Evolutionary conservation across 331 rosid species (phyloP), one percentile per base, ranked within the genome.

Genomic region (Malus hybrid): DNA sequence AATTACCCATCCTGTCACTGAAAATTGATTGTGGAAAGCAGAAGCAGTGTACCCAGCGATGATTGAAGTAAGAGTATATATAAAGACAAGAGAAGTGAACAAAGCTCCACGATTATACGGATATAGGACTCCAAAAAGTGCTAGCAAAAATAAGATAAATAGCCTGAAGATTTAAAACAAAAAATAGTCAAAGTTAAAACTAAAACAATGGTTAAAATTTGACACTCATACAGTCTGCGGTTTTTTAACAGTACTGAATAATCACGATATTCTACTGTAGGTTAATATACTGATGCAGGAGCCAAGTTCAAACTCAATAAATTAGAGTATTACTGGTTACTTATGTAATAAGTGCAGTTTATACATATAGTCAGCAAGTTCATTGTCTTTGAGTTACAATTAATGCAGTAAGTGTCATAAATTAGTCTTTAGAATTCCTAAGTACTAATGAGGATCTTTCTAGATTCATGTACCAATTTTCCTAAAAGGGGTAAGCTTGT

Each of bases 21-120:
- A 53, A 86, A 88, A 90, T 55, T 88, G 91, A 79, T 80, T 78
- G 77, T 87, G 79, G 81, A 94, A 90, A 81, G 96, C 88, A 78
- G 96, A 80, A 77, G 96, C 82, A 60, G 90, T 71, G 84, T 89
- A 91, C 22, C 98, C 96, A n/a, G 91, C 84, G 82, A 90, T 68
- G 72, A 73, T 85, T 19, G 96, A 86, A 13, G 96, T 83, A 73
- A 91, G 76, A 71, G 87, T 66, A 81, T 82, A 90, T 20, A 82
- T 73, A 66, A 87, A 48, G 78, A 87, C 82, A 56, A 94, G 85
- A 67, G 88, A 80, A 60, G 88, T 85, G 64, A 84, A 81, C 39
- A 89, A 87, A 70, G 90, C 88, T 77, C 98, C 97, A 15, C 93
- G 90, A 58, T 81, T 91, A 85, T 91, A 94, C 33, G 96, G 96